These are phyloP conservation scores for Nitzschia sp. DNA, from an alignment of 108 stramenopile genomes.

Conservation along the genomic window DNA sequence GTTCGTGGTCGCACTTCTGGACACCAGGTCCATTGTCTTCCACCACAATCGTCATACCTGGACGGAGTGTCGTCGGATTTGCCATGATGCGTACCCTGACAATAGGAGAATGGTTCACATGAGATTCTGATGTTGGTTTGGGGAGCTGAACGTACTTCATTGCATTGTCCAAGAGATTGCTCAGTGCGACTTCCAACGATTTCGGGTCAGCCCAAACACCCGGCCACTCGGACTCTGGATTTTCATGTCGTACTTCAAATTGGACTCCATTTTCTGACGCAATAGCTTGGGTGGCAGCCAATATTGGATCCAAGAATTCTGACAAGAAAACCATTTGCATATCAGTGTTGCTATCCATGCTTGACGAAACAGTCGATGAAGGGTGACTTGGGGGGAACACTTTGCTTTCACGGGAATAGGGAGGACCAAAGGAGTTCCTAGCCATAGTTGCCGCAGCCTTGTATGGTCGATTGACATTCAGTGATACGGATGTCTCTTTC, in stretches of 20 bases:
- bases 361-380: slow-evolving; percentile 10
- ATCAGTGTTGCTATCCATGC: slow-evolving; percentile 48
- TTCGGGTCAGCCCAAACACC: slow-evolving; percentile 61
- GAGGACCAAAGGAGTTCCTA: not conserved
- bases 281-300: slow-evolving; percentile 61
- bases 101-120: slow-evolving; percentile 40
- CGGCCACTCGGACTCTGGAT: slow-evolving; percentile 54
- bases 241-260: slow-evolving; percentile 58
- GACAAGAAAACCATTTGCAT: slow-evolving; percentile 74
- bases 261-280: slow-evolving; percentile 63
- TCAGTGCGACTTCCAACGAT: slow-evolving; percentile 69
- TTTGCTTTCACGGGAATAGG: too few species aligned
- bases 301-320: slow-evolving; percentile 66
- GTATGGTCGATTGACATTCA: too few species aligned
- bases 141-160: slow-evolving; percentile 67
- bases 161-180: slow-evolving; percentile 84
- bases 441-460: not conserved
- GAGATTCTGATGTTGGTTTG: slow-evolving; percentile 28
- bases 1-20: slow-evolving; percentile 30
- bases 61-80: slow-evolving; percentile 36
- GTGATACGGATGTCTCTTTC: not conserved
- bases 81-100: slow-evolving; percentile 54
- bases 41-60: slow-evolving; percentile 72
- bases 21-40: slow-evolving; percentile 89
- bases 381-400: not conserved